Evolutionary conservation across 306 rosid species (phyloP), one percentile per base, ranked within the genome.

Genomic region (Malus fusca): DNA sequence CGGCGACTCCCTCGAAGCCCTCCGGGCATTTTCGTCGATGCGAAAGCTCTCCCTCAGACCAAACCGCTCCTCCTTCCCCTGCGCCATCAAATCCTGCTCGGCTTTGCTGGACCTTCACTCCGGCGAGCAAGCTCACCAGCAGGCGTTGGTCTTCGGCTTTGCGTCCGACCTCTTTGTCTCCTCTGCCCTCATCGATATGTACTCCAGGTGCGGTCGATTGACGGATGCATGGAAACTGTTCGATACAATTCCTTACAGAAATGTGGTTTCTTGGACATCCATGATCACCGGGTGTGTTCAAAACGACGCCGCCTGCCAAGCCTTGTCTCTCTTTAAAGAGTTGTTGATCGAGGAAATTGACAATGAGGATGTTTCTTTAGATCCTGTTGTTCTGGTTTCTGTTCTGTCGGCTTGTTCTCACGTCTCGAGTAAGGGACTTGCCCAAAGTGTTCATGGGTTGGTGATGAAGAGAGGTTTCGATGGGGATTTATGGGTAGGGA

Each of bases 191-290:
- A 71, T 93, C 42, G 92, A 88, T 46, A 90, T 91, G 98, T 91
- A 91, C 82, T 85, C 90, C 0, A 91, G 90, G 58, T 93, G 96
- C 61, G 92, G 91, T 10, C 66, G 66, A 10, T 46, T 87, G 81
- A 59, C 51, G 0, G 90, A 88, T 65, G 96, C 97, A 2, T 83
- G 92, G 13, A 23, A 14, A 31, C 64, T 93, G 91, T 93, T 93
- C 74, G 98, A 91, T 31, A 87, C 80, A 83, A 90, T 85, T 86
- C 93, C 92, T 68, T 56, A 28, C 2, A 79, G 87, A 82, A 91
- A 90, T 61, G 89, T 86, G 14, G 98, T 91, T 33, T 90, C 97
- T 35, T 93, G 97, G 98, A 91, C 97, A 2, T 81, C 97, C 17
- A 81, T 91, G 82, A 88, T 93, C 79, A 71, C 81, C 3, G 96